Conservation (phyloP, 306 rosid genomes). For the Sicyos baderoa region DNA sequence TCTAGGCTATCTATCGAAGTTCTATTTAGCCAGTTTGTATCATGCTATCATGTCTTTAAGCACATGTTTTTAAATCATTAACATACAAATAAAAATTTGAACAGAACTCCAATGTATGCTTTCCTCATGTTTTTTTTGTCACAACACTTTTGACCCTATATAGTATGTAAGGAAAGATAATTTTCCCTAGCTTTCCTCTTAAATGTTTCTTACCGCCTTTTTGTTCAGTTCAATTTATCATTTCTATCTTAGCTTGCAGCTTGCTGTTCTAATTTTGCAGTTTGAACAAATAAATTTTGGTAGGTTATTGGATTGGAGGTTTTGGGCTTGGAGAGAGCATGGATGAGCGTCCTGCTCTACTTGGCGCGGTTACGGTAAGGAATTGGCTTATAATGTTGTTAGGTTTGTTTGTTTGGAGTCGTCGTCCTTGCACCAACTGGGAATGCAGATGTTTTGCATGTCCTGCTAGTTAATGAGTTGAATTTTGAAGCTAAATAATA, state of each 20-base stretch:
- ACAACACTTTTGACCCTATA: background rate
- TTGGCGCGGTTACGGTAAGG: constrained; percentile 57
- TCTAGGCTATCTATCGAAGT: background rate
- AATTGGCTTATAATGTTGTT: constrained; percentile 7
- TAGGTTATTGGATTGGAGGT: constrained; percentile 91
- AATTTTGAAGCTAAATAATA: background rate
- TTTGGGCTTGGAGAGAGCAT: constrained; percentile 90
- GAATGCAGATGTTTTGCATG: background rate
- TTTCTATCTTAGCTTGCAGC: constrained; percentile 1
- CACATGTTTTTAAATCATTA: background rate
- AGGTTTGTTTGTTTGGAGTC: background rate
- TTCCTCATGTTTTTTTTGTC: constrained; percentile 1
- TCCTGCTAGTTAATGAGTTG: background rate
- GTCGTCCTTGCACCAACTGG: background rate
- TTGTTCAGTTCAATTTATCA: background rate
- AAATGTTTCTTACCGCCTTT: background rate
- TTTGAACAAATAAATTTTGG: constrained; percentile 20
- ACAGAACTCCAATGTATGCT: background rate
- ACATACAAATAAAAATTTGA: background rate
- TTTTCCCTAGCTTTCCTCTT: background rate
- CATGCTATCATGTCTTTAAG: background rate
- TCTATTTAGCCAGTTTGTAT: background rate
- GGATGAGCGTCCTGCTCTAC: constrained; percentile 71
- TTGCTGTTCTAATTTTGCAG: background rate
- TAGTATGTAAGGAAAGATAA: background rate